phyloP scores from a whole-genome alignment of 2,329 filamentous ascomycete genomes.

The Ceratocystis destructans region DNA sequence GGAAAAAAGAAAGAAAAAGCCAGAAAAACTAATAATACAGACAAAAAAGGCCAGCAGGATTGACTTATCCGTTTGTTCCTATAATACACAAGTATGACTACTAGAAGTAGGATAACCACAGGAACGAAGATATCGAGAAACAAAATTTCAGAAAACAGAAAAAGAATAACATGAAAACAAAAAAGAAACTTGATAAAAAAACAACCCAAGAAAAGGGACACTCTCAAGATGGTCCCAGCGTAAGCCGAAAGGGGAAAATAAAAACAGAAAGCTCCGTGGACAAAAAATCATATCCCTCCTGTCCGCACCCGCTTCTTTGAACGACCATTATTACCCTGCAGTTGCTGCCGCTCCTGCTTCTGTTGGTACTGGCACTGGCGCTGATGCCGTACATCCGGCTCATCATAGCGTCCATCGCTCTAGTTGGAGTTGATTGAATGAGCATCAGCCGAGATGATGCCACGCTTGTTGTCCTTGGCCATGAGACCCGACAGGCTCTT shows the following conservation, averaged over 20 bases:
- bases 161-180: not conserved
- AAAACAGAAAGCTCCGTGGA: not conserved
- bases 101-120: constrained; percentile 1
- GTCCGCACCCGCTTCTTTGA: constrained; percentile 1
- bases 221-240: not conserved
- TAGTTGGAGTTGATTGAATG: constrained; percentile 18
- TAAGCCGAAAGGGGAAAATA: not conserved
- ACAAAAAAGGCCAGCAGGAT: constrained; percentile 2
- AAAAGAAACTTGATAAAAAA: not conserved
- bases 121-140: not conserved
- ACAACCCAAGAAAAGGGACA: not conserved
- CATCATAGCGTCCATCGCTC: not conserved
- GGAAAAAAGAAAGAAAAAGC: not conserved
- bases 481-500: constrained; percentile 36
- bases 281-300: not conserved
- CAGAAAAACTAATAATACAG: constrained; percentile 7
- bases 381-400: not conserved
- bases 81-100: constrained; percentile 12
- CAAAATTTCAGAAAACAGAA: not conserved
- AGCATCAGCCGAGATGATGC: constrained; percentile 23
- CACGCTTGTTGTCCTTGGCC: constrained; percentile 50
- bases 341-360: not conserved
- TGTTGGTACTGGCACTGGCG: not conserved
- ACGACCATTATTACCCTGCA: no score
- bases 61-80: constrained; percentile 12